phyloP scores from a whole-genome alignment of 2,329 filamentous ascomycete genomes.

The Fusarium sp. region DNA sequence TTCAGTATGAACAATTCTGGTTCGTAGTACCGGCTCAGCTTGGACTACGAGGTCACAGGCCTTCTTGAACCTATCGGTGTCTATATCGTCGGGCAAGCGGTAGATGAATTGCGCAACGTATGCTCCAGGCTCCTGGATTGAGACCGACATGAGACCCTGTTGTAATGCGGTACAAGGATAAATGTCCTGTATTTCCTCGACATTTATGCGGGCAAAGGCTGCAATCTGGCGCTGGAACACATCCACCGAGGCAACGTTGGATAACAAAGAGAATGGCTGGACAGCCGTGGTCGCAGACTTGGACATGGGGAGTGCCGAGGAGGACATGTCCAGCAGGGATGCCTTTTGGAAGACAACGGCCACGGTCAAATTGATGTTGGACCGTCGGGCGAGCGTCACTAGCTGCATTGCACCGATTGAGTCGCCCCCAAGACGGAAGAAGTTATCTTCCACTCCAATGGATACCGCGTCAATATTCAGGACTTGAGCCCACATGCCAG shows the following conservation, averaged over 20 bases:
- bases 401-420: conserved; percentile 45
- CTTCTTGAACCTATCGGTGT: conserved; percentile 27
- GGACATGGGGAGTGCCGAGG: conserved; percentile 34
- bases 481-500: conserved; percentile 36
- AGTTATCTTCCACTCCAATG: conserved; percentile 54
- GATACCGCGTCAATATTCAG: conserved; percentile 3
- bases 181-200: conserved; percentile 14
- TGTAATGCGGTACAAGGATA: conserved; percentile 44
- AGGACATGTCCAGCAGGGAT: conserved; percentile 39
- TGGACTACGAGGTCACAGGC: conserved; percentile 31
- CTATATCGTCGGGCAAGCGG: conserved; percentile 17
- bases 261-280: conserved; percentile 31
- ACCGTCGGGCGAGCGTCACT: conserved; percentile 53
- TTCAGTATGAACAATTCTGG: conserved; percentile 41
- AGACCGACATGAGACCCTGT: conserved; percentile 45
- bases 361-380: conserved; percentile 59
- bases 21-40: conserved; percentile 34
- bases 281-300: neutral
- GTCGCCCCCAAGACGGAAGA: conserved; percentile 62
- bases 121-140: conserved; percentile 29
- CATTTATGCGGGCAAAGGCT: neutral
- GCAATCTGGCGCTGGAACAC: neutral
- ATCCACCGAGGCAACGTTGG: conserved; percentile 1
- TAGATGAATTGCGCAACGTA: conserved; percentile 45
- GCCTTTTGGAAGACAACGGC: conserved; percentile 59